These are phyloP conservation scores for Phytophthora kernoviae DNA, from an alignment of 352 stramenopile genomes.

Conservation along the genomic window DNA sequence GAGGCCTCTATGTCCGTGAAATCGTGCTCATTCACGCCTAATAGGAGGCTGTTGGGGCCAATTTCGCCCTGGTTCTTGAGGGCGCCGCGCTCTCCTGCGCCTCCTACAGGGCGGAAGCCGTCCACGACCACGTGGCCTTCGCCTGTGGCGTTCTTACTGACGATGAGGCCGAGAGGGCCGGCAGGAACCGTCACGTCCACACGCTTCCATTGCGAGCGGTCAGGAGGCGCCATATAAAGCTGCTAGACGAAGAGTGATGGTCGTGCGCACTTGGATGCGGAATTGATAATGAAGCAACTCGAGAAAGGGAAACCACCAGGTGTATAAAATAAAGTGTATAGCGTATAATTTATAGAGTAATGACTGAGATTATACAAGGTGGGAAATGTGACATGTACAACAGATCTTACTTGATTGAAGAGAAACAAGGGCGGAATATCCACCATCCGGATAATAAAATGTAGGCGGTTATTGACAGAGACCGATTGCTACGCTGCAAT, in stretches of 20 bases:
- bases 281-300: background rate
- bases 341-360: background rate
- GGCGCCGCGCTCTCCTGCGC: slow-evolving; percentile 45
- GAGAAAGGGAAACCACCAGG: background rate
- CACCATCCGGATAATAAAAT: background rate
- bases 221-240: slow-evolving; percentile 11
- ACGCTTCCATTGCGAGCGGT: slow-evolving; percentile 42
- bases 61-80: slow-evolving; percentile 50
- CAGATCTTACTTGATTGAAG: background rate
- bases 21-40: slow-evolving; percentile 78
- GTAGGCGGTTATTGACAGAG: too few relatives aligned
- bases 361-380: background rate
- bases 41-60: slow-evolving; percentile 45
- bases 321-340: too few relatives aligned
- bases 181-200: slow-evolving; percentile 73
- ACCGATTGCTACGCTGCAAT: background rate
- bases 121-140: slow-evolving; percentile 70
- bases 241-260: background rate
- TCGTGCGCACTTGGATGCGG: background rate
- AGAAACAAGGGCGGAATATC: slow-evolving; percentile 1
- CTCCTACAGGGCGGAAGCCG: slow-evolving; percentile 66
- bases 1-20: slow-evolving; percentile 41
- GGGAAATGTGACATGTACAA: background rate
- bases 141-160: slow-evolving; percentile 54
- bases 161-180: slow-evolving; percentile 75